Evolutionary conservation across 192 early-diverging fungal species (phyloP).

Genomic region (Diversispora epigaea): DNA sequence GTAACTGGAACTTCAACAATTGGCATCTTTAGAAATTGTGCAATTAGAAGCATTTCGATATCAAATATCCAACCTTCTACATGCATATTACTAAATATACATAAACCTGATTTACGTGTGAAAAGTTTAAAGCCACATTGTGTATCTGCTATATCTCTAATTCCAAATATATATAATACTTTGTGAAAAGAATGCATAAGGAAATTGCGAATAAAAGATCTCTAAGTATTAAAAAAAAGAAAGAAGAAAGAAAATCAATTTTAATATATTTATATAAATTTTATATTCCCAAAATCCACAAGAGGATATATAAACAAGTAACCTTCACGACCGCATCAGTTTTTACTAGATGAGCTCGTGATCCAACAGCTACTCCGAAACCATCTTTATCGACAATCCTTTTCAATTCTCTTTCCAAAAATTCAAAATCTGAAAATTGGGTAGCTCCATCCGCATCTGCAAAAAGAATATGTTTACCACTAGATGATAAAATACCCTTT

Average conservation of each 20-base stretch:
- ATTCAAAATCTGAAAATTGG: constrained; percentile 80
- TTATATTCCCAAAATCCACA: neutral
- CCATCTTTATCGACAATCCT: constrained; percentile 46
- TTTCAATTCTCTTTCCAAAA: constrained; percentile 51
- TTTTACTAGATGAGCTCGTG: constrained; percentile 85
- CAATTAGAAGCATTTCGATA: constrained; percentile 90
- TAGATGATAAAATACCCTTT: constrained; percentile 79
- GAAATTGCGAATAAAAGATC: constrained; percentile 88
- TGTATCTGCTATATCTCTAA: constrained; percentile 87
- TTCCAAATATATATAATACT: constrained; percentile 82
- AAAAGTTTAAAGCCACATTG: constrained; percentile 99
- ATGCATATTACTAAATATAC: constrained; percentile 88
- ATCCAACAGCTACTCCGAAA: constrained; percentile 78
- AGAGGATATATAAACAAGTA: neutral
- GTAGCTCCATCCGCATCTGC: constrained; percentile 97
- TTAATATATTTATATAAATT: neutral
- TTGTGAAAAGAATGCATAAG: constrained; percentile 95
- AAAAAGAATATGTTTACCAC: constrained; percentile 80
- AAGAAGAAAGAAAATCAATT: neutral
- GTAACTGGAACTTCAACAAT: constrained; percentile 88
- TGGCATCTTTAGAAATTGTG: constrained; percentile 65
- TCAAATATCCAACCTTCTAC: constrained; percentile 98
- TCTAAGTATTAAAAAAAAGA: constrained; percentile 47
- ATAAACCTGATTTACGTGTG: constrained; percentile 69
- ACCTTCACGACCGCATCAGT: constrained; percentile 88